Evolutionary conservation across 2,329 filamentous ascomycete species (phyloP), one percentile per base, ranked within the genome.

Genomic region (Pyrenophora seminiperda): DNA sequence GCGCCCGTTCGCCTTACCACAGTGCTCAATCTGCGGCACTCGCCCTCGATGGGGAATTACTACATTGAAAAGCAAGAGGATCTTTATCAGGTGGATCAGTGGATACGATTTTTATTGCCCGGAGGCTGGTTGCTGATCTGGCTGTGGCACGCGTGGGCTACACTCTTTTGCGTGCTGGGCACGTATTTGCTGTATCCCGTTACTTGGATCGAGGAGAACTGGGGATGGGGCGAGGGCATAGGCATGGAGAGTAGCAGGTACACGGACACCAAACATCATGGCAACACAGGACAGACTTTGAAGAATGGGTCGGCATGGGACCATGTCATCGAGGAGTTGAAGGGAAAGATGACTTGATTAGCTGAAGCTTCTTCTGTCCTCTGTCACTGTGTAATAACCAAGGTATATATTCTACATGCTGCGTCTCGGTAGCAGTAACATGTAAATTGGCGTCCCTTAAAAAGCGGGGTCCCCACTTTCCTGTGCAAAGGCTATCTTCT

Each of bases 1-100:
- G 82, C 88, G 3, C 80, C 82, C 1, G 88, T 90, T 11, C 78
- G 79, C 5, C 82, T 93, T 9, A 85, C 88, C 13, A 86, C 85
- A 0, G 84, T 91, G 20, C 75, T 93, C 3, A 76, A 81, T 31
- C 82, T 93, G 13, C 50, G 33, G 6, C 10, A 40, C 7, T 36
- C 42, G 4, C 22, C 43, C 3, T 4, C 34, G 2, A 36, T 63
- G 30, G 73, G 63, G 17, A 80, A 79, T 50, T 94, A 91, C 75
- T 89, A 86, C 67, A 92, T 96, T 56, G 72, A 78, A 5, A 81
- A 79, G 14, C 91, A 96, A 68, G 86, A 95, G 58, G 91, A 96
- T 67, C 75, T 92, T 6, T 96, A 96, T 66, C 89, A 93, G 63
- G 79, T 84, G 1, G 86, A 85, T 40, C 87, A 96, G 59, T 87